Evolutionary conservation across 345 rosid species (phyloP), one percentile per base, ranked within the genome.

Genomic region (Bruguiera sexangula): DNA sequence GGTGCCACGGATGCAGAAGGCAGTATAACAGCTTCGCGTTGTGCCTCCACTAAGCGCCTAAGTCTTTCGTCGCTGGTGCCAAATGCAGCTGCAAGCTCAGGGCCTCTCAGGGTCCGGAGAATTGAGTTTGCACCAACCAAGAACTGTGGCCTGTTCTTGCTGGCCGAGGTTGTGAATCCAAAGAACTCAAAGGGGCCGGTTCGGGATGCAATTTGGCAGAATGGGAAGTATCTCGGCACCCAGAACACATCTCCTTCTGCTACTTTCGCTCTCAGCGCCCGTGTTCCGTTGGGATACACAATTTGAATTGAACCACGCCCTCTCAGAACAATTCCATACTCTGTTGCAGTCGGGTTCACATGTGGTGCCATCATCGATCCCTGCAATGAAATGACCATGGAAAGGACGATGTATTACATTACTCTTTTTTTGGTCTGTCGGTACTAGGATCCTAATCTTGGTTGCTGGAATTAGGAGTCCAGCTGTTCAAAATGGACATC

Each of bases 341-440:
- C 96, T 0, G 93, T 90, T 0, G 96, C 94, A 0, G 80, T 83
- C 9, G 98, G 96, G 73, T 95, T 95, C 80, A 90, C 80, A 67
- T 95, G 98, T 0, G 98, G 99, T n/a, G 96, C 94, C 96, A 95
- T 70, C 99, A 95, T 92, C 26, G 97, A 83, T 69, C 99, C 99
- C 96, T 88, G 75, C 13, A 32, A 48, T 0, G 18, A 20, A 58
- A 36, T 19, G 52, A 43, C 37, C 37, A 34, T 34, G 37, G 9
- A 34, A 7, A 34, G 37, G 20, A 43, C 50, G 15, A 43, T 11
- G 16, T 43, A 39, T 39, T 39, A 15, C 21, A 15, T 48, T n/a
- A 9, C 15, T 10, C 2, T 9, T 34, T 39, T 39, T 39, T 11
- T 10, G 3, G 16, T 39, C 15, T 10, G 46, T 39, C 4, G 10